A percentile compares a stretch with the other conserved stretches of the same genome.
Evolutionary conservation across 2,329 filamentous ascomycete species (phyloP).

Genomic region (Mariannaea sp.): DNA sequence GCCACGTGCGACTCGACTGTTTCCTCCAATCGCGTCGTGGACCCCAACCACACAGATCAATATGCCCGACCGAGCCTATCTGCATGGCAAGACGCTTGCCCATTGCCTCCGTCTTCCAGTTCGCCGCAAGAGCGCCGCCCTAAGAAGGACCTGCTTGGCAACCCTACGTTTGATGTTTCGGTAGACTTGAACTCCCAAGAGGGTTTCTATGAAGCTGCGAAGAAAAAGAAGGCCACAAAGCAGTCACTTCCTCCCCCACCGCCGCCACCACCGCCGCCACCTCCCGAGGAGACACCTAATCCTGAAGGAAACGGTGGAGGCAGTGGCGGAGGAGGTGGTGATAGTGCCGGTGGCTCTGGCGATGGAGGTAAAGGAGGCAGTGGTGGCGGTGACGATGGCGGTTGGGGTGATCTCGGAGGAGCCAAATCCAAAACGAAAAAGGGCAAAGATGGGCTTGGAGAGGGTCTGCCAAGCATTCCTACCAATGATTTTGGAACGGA

Average conservation of each 20-base stretch:
- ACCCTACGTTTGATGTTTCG: constrained; percentile 50
- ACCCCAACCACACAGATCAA: constrained; percentile 41
- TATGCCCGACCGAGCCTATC: constrained; percentile 37
- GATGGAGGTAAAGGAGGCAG: constrained; percentile 45
- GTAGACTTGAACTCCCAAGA: constrained; percentile 64
- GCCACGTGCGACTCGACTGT: constrained; percentile 31
- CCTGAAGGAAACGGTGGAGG: constrained; percentile 41
- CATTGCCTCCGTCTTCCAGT: constrained; percentile 29
- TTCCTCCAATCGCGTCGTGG: constrained; percentile 33
- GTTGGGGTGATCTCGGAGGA: constrained; percentile 38
- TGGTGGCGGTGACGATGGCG: constrained; percentile 40
- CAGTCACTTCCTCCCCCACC: constrained; percentile 38
- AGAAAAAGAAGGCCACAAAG: constrained; percentile 61
- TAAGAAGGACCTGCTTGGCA: constrained; percentile 48
- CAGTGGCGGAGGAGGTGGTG: constrained; percentile 42
- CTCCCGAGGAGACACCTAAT: constrained; percentile 33
- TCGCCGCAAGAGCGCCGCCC: constrained; percentile 29
- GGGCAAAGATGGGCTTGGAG: constrained; percentile 46
- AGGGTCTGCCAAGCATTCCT: constrained; percentile 37
- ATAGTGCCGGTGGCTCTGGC: constrained; percentile 40
- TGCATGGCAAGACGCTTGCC: constrained; percentile 28
- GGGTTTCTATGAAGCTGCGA: constrained; percentile 58
- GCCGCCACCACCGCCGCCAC: constrained; percentile 35
- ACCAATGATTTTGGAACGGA: constrained; percentile 52
- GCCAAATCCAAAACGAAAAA: constrained; percentile 50